Conservation (phyloP, 108 stramenopile genomes). For the Cylindrotheca closterium region DNA sequence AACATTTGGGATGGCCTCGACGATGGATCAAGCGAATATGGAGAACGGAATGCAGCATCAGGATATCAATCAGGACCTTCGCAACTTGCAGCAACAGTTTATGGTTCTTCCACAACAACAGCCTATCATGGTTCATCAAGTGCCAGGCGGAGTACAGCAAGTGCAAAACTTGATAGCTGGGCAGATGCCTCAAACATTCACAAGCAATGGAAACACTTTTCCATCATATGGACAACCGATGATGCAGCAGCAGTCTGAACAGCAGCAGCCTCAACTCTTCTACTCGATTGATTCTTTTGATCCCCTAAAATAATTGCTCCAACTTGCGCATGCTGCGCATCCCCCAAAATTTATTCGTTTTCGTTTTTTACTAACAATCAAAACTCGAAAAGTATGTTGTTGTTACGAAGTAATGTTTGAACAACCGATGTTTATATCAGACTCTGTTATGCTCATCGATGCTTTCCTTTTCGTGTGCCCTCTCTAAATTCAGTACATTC, state of each 20-base stretch:
- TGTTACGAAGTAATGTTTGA: no score
- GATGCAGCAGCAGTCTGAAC: not conserved
- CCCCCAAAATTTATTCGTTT: no score
- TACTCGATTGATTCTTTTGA: not conserved
- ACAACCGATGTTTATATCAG: no score
- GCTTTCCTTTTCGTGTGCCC: not conserved
- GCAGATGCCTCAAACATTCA: not conserved
- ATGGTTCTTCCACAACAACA: constrained; percentile 29
- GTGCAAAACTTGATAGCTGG: not conserved
- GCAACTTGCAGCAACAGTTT: constrained; percentile 22
- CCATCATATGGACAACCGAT: not conserved
- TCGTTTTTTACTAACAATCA: no score
- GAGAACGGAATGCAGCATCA: constrained; percentile 5
- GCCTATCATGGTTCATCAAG: constrained; percentile 28
- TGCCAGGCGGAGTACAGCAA: constrained; percentile 18
- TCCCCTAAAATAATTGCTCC: not conserved
- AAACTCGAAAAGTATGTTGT: no score
- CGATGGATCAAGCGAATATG: constrained; percentile 3
- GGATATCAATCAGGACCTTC: not conserved
- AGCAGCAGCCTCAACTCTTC: constrained; percentile 1
- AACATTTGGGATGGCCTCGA: constrained; percentile 25
- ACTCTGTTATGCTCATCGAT: no score
- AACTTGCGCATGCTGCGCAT: no score
- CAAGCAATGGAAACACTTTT: not conserved
- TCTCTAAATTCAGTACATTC: not conserved